Evolutionary conservation across 345 rosid genomes (phyloP), one percentile per base, ranked within the genome.

Genomic region (Iberis pinnata): DNA sequence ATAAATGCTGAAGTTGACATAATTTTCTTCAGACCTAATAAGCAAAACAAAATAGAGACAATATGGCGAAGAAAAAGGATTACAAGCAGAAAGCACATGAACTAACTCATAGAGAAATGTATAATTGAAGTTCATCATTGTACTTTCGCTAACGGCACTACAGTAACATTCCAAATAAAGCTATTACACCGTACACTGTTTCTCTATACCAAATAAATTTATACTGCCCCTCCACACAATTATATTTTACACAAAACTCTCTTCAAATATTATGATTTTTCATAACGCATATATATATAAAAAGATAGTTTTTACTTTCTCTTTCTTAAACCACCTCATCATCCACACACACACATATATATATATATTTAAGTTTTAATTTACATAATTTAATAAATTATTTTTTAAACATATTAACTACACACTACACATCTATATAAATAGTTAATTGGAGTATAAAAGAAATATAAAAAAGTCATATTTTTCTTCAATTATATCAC

Each of bases 151-250:
- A 35, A 50, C 36, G 60, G 14, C 18, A 33, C 70, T 2, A 43
- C 52, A 49, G 63, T 64, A 64, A 56, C 52, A 36, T 57, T 65
- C 70, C 58, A 65, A 57, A 57, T 42, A 56, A 41, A 49, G 52
- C n/a, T n/a, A 25, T 1, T n/a, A 42, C 20, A 56, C 49, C 13
- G 70, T 65, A 42, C 53, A 49, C 14, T 35, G 33, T 3, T 25
- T 24, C 63, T 24, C 46, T 0, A 42, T 17, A 49, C 29, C 17
- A 48, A 40, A 48, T 56, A n/a, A 39, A 52, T 1, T 14, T 19
- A 14, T 31, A 31, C 35, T 11, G 9, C 9, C 35, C 2, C 35
- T 8, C 35, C 2, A 31, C n/a, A 18, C 18, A 8, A 38, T 27
- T 9, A 53, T 32, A 29, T 27, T 14, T 18, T 9, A 19, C 39